Conservation (phyloP, 305 asterid genomes). For the Euphrasia arctica region DNA sequence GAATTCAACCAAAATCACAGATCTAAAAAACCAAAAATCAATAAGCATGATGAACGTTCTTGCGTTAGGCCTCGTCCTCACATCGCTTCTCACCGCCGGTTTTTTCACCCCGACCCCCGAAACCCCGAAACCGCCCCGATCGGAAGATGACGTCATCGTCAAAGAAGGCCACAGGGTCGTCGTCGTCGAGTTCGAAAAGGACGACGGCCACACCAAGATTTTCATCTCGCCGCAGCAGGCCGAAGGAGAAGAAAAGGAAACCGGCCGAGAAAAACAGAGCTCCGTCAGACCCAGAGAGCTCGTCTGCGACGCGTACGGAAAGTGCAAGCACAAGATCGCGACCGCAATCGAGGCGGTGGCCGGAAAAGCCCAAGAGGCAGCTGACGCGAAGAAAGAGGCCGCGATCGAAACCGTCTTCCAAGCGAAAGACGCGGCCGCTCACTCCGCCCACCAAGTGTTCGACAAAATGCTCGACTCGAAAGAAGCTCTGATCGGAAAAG, state of each 20-base stretch:
- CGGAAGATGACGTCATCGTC: conserved; percentile 38
- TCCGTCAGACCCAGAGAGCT: conserved; percentile 40
- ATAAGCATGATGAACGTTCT: conserved; percentile 42
- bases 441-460: conserved; percentile 21
- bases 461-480: conserved; percentile 19
- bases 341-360: conserved; percentile 30
- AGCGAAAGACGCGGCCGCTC: conserved; percentile 29
- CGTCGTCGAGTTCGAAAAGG: conserved; percentile 51
- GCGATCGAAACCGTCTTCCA: conserved; percentile 15
- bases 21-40: conserved; percentile 1
- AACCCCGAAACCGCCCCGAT: conserved; percentile 7
- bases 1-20: not conserved
- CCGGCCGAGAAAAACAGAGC: not conserved
- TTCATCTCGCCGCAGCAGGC: conserved; percentile 46
- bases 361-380: conserved; percentile 16
- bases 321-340: conserved; percentile 38
- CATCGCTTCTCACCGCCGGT: conserved; percentile 52
- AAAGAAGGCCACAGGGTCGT: conserved; percentile 52
- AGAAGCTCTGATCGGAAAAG: conserved; percentile 18
- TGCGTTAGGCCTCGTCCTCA: conserved; percentile 44
- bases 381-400: not conserved
- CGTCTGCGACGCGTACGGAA: conserved; percentile 52
- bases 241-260: conserved; percentile 26
- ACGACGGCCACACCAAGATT: conserved; percentile 47
- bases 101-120: conserved; percentile 41